A percentile compares a stretch with the other conserved stretches of the same genome.
Conservation (phyloP, 1,284 basidiomycete species). For the Ceratobasidium sp. region DNA sequence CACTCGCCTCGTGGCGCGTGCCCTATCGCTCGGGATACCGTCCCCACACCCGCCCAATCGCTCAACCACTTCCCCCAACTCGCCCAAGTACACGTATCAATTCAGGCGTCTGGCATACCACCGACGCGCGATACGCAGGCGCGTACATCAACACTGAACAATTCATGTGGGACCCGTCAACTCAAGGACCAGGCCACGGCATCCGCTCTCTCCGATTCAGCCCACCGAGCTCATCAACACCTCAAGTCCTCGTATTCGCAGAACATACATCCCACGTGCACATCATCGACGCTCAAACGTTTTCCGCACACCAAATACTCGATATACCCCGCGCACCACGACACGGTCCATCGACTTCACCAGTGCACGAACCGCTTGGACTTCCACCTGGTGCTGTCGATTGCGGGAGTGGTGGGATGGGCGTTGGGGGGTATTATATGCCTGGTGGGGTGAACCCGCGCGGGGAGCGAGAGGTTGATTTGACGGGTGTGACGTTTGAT, state of each 20-base stretch:
- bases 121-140: conserved; percentile 18
- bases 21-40: conserved; percentile 26
- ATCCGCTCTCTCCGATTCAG: conserved; percentile 84
- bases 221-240: conserved; percentile 61
- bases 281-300: conserved; percentile 83
- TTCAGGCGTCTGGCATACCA: background rate
- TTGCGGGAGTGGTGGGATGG: background rate
- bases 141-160: conserved; percentile 46
- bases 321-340: conserved; percentile 64
- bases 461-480: conserved; percentile 58
- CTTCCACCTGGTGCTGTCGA: conserved; percentile 10
- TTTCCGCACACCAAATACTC: conserved; percentile 78
- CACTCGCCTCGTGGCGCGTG: conserved; percentile 51
- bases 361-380: conserved; percentile 23
- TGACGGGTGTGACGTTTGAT: conserved; percentile 82
- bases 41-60: background rate
- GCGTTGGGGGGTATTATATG: conserved; percentile 9
- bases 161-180: conserved; percentile 47
- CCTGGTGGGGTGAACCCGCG: conserved; percentile 45
- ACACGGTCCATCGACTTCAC: background rate
- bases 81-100: background rate
- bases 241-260: conserved; percentile 84
- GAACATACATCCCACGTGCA: conserved; percentile 85
- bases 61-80: conserved; percentile 7
- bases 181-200: conserved; percentile 78